Percentiles rank a stretch among this genome's conserved stretches.
phyloP scores from a whole-genome alignment of 192 early-diverging fungal species.

The Coemansia sp. region DNA sequence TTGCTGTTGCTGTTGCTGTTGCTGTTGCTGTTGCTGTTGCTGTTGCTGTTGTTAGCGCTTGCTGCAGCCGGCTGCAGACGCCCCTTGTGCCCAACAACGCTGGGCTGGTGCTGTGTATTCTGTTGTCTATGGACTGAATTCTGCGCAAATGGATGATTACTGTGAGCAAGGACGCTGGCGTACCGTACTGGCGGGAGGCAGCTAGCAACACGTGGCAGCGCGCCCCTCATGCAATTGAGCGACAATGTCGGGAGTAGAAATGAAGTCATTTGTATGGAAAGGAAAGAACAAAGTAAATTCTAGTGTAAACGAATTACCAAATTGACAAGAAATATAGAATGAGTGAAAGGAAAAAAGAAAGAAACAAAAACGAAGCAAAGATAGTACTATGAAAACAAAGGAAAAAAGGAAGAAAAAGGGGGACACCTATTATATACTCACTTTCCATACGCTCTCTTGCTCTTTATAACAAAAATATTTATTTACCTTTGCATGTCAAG shows the following conservation, averaged over 20 bases:
- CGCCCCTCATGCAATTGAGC: not conserved
- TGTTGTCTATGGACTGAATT: slow-evolving; percentile 3
- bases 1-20: slow-evolving; percentile 6
- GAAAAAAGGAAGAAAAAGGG: slow-evolving; percentile 16
- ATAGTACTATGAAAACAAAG: not conserved
- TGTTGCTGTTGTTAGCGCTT: not conserved
- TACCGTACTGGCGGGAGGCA: not conserved
- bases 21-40: not conserved
- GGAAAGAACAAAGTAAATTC: not conserved
- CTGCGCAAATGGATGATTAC: not conserved
- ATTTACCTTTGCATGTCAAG: no score
- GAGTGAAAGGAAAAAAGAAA: slow-evolving; percentile 6
- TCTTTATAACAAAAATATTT: not conserved
- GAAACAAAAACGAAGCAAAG: slow-evolving; percentile 1
- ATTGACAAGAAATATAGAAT: no score
- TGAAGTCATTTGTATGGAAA: not conserved
- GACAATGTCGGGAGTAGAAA: not conserved
- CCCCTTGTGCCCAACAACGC: no score
- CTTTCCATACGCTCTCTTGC: not conserved
- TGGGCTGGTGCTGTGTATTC: no score
- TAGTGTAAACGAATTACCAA: no score
- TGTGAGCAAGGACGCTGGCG: slow-evolving; percentile 22
- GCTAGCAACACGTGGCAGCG: not conserved
- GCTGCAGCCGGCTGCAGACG: not conserved
- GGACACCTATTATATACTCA: not conserved